These are phyloP conservation scores for Fomitopsis palustris DNA, from an alignment of 1,284 basidiomycete genomes.

Conservation along the genomic window DNA sequence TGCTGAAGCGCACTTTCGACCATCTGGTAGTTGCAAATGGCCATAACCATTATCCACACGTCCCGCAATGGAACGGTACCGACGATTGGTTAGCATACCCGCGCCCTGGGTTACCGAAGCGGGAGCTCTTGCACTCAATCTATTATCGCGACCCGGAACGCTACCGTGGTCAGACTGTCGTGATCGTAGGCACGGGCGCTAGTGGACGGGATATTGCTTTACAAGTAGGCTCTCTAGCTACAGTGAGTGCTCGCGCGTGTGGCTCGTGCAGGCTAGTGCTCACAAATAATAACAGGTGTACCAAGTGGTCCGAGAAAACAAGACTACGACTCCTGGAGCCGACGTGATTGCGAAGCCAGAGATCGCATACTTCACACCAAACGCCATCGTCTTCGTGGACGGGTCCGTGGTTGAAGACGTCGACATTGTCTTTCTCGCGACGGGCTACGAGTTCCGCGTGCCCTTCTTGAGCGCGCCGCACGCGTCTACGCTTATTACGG, in stretches of 20 bases:
- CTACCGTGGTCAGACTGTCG: constrained; percentile 39
- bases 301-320: constrained; percentile 33
- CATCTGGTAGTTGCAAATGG: constrained; percentile 54
- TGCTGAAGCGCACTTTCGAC: constrained; percentile 33
- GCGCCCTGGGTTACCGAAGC: constrained; percentile 20
- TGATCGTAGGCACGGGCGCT: constrained; percentile 50
- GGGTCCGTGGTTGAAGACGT: constrained; percentile 36
- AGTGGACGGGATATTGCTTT: constrained; percentile 47
- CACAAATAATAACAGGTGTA: constrained; percentile 33
- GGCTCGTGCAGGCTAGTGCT: neutral
- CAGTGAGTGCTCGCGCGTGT: constrained; percentile 27
- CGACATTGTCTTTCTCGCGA: constrained; percentile 48
- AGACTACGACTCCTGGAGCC: constrained; percentile 24
- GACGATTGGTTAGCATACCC: constrained; percentile 41
- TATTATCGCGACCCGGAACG: constrained; percentile 47
- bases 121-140: constrained; percentile 49
- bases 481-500: constrained; percentile 19
- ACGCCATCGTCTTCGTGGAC: constrained; percentile 44
- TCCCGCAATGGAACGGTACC: constrained; percentile 43
- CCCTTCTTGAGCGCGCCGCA: constrained; percentile 45
- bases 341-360: constrained; percentile 37
- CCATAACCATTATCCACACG: constrained; percentile 49
- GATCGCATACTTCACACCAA: constrained; percentile 44
- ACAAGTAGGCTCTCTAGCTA: constrained; percentile 38
- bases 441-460: constrained; percentile 50